Conservation (phyloP, 163 green algal species). For the Dunaliella salina region DNA sequence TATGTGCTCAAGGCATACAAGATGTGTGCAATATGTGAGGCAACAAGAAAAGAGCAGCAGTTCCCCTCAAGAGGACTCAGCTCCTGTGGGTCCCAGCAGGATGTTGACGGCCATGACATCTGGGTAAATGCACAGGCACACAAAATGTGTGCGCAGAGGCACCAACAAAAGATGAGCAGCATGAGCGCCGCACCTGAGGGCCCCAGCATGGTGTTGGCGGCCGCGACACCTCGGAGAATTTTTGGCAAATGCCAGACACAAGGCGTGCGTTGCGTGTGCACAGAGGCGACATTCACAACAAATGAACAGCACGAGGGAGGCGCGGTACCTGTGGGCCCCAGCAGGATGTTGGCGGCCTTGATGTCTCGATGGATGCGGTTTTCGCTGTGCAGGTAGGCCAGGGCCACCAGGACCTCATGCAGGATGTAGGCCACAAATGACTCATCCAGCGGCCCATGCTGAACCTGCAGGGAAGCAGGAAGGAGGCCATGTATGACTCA, state of each 20-base stretch:
- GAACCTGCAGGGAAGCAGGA: constrained; percentile 51
- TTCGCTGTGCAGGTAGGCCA: constrained; percentile 61
- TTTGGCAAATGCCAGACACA: constrained; percentile 59
- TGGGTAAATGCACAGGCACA: constrained; percentile 35
- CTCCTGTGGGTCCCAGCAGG: constrained; percentile 66
- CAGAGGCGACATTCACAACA: constrained; percentile 65
- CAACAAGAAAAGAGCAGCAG: no score
- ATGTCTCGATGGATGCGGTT: constrained; percentile 50
- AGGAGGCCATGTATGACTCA: background rate
- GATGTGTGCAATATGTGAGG: no score
- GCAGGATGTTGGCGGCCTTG: constrained; percentile 88
- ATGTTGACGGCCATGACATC: constrained; percentile 86
- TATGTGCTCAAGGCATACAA: no score
- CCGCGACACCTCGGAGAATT: constrained; percentile 43
- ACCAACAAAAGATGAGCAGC: no score
- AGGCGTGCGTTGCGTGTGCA: constrained; percentile 30
- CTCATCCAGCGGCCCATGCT: constrained; percentile 64
- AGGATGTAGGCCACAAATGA: constrained; percentile 66
- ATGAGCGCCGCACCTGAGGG: no score
- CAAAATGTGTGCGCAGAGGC: no score
- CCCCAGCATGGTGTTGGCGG: no score
- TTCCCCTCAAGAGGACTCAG: no score
- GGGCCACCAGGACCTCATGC: constrained; percentile 45
- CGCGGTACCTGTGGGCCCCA: constrained; percentile 50
- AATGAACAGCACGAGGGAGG: constrained; percentile 32